Evolutionary conservation across 441 rosid species (phyloP).

Genomic region (Corymbia calophylla): DNA sequence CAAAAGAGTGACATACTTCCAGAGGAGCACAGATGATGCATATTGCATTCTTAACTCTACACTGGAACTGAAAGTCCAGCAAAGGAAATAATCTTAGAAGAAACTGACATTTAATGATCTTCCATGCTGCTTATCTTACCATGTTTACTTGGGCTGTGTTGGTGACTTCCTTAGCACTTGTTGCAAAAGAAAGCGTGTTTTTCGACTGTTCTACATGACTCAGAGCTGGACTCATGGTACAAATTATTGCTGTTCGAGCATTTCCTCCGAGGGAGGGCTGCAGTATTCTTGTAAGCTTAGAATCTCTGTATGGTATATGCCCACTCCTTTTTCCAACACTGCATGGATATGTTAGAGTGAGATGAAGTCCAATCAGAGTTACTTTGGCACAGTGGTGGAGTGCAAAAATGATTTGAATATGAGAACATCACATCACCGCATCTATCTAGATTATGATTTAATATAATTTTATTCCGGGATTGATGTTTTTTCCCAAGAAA

Average conservation of each 20-base stretch:
- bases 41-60: neutral
- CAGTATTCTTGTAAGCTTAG: conserved; percentile 89
- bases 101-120: neutral
- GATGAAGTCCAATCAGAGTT: neutral
- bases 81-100: neutral
- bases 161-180: conserved; percentile 87
- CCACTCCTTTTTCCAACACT: conserved; percentile 57
- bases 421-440: neutral
- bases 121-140: conserved; percentile 32
- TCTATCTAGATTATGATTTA: neutral
- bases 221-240: conserved; percentile 86
- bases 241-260: conserved; percentile 91
- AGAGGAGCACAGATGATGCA: neutral
- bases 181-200: conserved; percentile 81
- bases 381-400: neutral
- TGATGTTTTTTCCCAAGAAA: neutral
- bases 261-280: conserved; percentile 95
- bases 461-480: neutral
- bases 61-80: neutral
- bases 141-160: conserved; percentile 83
- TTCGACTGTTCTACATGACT: conserved; percentile 87
- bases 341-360: conserved; percentile 12
- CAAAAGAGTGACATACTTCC: neutral
- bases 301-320: conserved; percentile 90
- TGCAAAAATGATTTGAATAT: neutral